A percentile compares a stretch with the other conserved stretches of the same genome.
phyloP scores from a whole-genome alignment of 805 yeast genomes.

The Debaryomyces tyrocola region DNA sequence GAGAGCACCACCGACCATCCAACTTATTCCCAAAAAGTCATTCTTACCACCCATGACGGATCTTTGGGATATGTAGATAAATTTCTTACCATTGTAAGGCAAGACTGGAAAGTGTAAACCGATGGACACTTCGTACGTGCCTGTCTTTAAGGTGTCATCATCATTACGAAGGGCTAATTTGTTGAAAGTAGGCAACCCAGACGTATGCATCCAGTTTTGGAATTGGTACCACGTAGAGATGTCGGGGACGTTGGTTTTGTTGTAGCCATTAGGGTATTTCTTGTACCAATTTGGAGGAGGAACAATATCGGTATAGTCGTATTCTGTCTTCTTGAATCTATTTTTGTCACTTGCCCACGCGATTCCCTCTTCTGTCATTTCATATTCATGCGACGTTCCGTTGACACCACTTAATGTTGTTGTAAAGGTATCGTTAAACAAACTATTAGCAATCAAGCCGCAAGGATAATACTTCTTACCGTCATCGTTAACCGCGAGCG shows the following conservation, averaged over 20 bases:
- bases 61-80: constrained; percentile 65
- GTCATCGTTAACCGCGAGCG: constrained; percentile 32
- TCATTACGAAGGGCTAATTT: constrained; percentile 62
- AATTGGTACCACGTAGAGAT: constrained; percentile 43
- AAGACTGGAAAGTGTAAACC: constrained; percentile 81
- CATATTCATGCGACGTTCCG: constrained; percentile 31
- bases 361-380: constrained; percentile 38
- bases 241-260: constrained; percentile 43
- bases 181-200: constrained; percentile 42
- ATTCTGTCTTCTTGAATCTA: constrained; percentile 43
- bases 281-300: constrained; percentile 50
- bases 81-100: constrained; percentile 66
- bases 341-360: constrained; percentile 41
- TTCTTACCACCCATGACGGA: constrained; percentile 79
- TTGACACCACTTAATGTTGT: constrained; percentile 35
- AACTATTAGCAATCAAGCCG: constrained; percentile 78
- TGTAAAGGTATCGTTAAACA: constrained; percentile 70
- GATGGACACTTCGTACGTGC: constrained; percentile 61
- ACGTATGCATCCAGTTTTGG: constrained; percentile 48
- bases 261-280: constrained; percentile 43
- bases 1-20: constrained; percentile 75
- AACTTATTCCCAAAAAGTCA: constrained; percentile 65
- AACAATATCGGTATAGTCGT: constrained; percentile 34
- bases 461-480: constrained; percentile 73
- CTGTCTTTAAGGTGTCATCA: constrained; percentile 51